Evolutionary conservation across 1,284 basidiomycete species (phyloP).

Genomic region (Microbotryomycetes sp.): DNA sequence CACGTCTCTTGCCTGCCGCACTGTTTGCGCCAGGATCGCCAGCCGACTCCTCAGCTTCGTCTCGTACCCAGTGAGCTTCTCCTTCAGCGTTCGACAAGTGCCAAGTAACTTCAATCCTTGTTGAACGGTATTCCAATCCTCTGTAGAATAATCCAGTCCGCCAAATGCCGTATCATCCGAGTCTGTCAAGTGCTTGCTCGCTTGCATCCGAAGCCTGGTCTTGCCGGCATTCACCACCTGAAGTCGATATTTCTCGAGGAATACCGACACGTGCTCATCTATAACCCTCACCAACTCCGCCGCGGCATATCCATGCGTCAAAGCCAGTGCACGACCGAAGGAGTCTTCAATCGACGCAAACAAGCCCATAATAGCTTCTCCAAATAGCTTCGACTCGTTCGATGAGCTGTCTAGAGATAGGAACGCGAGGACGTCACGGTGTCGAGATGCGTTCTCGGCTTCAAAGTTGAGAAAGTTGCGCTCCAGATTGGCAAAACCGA

Average conservation of each 20-base stretch:
- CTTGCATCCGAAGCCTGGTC: background rate
- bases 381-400: background rate
- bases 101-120: conserved; percentile 71
- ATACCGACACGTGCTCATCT: conserved; percentile 60
- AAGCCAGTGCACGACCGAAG: conserved; percentile 60
- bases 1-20: conserved; percentile 54
- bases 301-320: conserved; percentile 82
- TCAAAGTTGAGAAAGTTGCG: conserved; percentile 57
- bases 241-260: conserved; percentile 47
- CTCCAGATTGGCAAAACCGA: conserved; percentile 72
- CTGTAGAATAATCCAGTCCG: conserved; percentile 74
- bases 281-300: conserved; percentile 64
- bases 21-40: conserved; percentile 53
- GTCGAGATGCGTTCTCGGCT: conserved; percentile 41
- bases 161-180: conserved; percentile 54
- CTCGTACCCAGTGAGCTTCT: conserved; percentile 63
- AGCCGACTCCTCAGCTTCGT: conserved; percentile 56
- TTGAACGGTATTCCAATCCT: conserved; percentile 83
- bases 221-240: conserved; percentile 6
- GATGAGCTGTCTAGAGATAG: conserved; percentile 29
- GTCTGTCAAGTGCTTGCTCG: conserved; percentile 38
- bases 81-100: conserved; percentile 61
- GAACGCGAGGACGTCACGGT: conserved; percentile 46
- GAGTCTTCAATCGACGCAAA: conserved; percentile 74
- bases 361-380: conserved; percentile 50